phyloP scores from a whole-genome alignment of 2,329 filamentous ascomycete genomes.

The Emmonsiellopsis sp. region DNA sequence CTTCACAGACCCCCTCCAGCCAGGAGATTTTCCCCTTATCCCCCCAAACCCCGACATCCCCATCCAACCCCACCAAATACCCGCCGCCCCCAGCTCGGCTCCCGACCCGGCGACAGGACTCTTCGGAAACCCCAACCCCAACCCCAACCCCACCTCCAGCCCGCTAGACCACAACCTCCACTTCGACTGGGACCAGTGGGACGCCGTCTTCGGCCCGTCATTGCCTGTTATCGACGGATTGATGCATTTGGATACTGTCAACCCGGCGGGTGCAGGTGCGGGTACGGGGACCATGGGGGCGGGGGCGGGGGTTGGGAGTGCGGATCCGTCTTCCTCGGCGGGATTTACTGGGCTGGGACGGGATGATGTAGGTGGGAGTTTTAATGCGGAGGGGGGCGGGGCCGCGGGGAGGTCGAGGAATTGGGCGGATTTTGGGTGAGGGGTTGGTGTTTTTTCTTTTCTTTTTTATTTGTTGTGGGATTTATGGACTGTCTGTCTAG shows the following conservation, averaged over 20 bases:
- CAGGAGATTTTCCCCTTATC: slow-evolving; percentile 10
- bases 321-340: too few species aligned
- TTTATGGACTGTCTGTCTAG: neutral
- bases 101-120: slow-evolving; percentile 3
- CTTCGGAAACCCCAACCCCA: too few species aligned
- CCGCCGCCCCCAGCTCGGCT: slow-evolving; percentile 6
- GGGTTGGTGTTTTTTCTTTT: neutral
- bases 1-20: too few species aligned
- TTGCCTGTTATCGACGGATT: slow-evolving; percentile 35
- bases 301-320: neutral
- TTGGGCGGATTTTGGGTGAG: slow-evolving; percentile 13
- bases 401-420: slow-evolving; percentile 10
- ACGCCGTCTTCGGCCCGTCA: slow-evolving; percentile 40
- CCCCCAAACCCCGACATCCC: slow-evolving; percentile 7
- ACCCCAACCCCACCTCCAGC: slow-evolving; percentile 24
- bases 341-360: neutral
- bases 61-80: slow-evolving; percentile 10
- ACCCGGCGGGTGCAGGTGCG: neutral
- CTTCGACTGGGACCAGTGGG: slow-evolving; percentile 44
- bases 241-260: slow-evolving; percentile 30
- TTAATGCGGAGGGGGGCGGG: neutral
- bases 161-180: slow-evolving; percentile 32
- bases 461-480: neutral
- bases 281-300: neutral
- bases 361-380: neutral